These are phyloP conservation scores for Acanthamoeba triangularis DNA, from an alignment of 208 protist species.

Conservation along the genomic window DNA sequence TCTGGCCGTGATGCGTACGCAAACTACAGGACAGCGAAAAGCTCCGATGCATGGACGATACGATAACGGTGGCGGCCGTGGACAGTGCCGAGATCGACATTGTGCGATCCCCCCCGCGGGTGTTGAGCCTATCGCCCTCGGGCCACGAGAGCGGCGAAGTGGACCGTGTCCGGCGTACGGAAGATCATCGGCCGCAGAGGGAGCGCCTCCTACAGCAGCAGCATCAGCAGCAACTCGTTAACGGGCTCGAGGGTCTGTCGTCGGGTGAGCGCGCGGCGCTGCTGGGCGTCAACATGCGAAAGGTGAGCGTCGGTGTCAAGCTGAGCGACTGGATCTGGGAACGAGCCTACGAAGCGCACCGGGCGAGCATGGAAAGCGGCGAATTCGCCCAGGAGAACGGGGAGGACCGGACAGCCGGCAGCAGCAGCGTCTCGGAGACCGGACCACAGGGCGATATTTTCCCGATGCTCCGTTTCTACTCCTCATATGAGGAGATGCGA, in stretches of 20 bases:
- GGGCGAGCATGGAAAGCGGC: background rate
- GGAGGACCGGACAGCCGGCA: background rate
- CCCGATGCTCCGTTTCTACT: background rate
- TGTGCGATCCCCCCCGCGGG: background rate
- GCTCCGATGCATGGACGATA: background rate
- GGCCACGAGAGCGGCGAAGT: constrained; percentile 27
- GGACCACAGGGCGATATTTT: constrained; percentile 14
- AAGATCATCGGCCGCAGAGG: constrained; percentile 5
- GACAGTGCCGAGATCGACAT: constrained; percentile 28
- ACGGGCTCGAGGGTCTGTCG: background rate
- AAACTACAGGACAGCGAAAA: background rate
- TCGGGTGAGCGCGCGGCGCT: constrained; percentile 1
- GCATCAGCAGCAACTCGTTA: background rate
- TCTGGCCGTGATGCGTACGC: too few relatives aligned
- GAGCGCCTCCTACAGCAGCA: background rate
- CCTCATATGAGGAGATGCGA: constrained; percentile 37
- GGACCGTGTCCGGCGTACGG: background rate
- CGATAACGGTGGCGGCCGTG: constrained; percentile 1
- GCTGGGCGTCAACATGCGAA: background rate
- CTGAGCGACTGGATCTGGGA: constrained; percentile 44
- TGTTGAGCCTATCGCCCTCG: background rate
- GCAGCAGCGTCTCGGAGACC: background rate
- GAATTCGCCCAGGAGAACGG: background rate
- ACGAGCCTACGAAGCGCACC: background rate
- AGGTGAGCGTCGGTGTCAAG: constrained; percentile 2